Evolutionary conservation across 208 protist species (phyloP).

Genomic region (Trichomonas tenax): DNA sequence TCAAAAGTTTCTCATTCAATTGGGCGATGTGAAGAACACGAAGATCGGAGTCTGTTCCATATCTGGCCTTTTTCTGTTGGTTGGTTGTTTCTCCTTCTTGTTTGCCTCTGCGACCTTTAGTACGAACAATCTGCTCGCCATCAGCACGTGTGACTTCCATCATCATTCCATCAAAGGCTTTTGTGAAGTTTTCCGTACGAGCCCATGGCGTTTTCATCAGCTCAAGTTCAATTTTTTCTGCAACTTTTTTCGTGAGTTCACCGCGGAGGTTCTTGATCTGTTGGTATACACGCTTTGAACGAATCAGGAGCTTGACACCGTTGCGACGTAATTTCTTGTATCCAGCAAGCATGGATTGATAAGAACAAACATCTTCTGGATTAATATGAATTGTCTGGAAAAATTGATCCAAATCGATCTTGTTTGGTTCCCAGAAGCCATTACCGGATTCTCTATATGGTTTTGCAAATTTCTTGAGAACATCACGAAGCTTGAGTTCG

Average conservation of each 20-base stretch:
- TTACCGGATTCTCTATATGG: neutral
- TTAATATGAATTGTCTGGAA: neutral
- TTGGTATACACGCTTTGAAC: neutral
- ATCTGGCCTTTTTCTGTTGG: neutral
- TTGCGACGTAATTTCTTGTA: neutral
- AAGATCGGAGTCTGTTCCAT: neutral
- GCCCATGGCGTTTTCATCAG: slow-evolving; percentile 10
- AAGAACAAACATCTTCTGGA: neutral
- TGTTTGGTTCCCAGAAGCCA: neutral
- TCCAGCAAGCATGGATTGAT: neutral
- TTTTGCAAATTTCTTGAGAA: neutral
- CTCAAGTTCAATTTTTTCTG: neutral
- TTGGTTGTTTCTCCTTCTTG: neutral
- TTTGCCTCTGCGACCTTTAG: neutral
- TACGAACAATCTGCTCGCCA: neutral
- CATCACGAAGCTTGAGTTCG: neutral
- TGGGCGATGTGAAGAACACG: neutral
- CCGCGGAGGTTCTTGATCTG: neutral
- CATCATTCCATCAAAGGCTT: neutral
- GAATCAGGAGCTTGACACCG: neutral
- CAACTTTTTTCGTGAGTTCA: neutral
- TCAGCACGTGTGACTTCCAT: neutral
- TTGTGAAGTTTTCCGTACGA: neutral
- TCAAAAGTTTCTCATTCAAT: neutral
- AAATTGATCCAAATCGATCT: neutral